Conservation (phyloP, 306 rosid genomes). For the Castanea mollissima region DNA sequence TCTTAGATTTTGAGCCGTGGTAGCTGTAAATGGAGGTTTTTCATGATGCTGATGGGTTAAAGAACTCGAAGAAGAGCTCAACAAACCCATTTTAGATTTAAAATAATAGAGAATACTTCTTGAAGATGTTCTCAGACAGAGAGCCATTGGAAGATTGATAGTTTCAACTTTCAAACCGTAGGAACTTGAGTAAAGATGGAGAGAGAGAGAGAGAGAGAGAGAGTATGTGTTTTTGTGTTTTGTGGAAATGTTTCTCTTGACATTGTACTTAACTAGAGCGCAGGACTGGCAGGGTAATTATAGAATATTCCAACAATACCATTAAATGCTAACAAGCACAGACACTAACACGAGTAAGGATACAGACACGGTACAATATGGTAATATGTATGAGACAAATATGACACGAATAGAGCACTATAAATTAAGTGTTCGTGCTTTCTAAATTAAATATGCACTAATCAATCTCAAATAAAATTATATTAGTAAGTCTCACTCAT, state of each 20-base stretch:
- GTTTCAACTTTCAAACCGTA: not conserved
- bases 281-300: no score
- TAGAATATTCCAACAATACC: no score
- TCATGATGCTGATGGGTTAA: constrained; percentile 14
- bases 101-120: constrained; percentile 23
- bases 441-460: accelerated
- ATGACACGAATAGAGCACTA: accelerated
- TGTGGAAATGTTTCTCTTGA: no score
- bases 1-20: constrained; percentile 9
- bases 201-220: not conserved
- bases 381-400: no score
- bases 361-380: accelerated
- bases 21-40: not conserved
- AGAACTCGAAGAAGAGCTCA: constrained; percentile 13
- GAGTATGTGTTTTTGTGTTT: no score
- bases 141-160: constrained; percentile 27
- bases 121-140: constrained; percentile 37
- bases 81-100: constrained; percentile 28
- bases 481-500: no score
- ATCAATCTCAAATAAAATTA: no score
- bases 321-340: no score
- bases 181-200: not conserved
- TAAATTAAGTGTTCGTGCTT: accelerated
- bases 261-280: no score
- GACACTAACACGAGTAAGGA: accelerated